Evolutionary conservation across 306 rosid genomes (phyloP), one percentile per base, ranked within the genome.

Genomic region (Pachyrhizus erosus): DNA sequence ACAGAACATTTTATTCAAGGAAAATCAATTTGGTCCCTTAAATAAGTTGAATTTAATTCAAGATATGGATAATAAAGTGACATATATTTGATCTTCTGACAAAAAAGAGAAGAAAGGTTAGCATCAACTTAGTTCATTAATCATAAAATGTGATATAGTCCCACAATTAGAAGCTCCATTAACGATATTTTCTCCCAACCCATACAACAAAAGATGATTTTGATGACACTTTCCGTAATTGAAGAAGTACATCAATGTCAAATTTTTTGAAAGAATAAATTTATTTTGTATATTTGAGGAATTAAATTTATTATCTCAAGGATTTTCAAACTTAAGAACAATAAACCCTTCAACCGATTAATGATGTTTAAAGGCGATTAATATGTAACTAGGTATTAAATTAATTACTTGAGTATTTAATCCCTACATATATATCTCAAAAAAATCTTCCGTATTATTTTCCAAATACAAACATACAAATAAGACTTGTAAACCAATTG

Each of bases 401-500:
- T 42, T 14, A 31, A 34, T 46, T 18, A 77, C 5, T 33, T 12
- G 15, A 64, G 17, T 29, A 11, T 17, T 48, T 31, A 48, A 29
- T 31, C 7, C 40, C n/a, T n/a, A 23, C 55, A 40, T 66, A 17
- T 31, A 18, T 24, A 24, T 51, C 7, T 6, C 4, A 9, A 9
- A 33, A 46, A 57, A 4, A 33, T 51, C 3, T 27, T 49, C 15
- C 17, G 48, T 4, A 82, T 43, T 13, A 1, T 23, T 10, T 68
- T 33, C 34, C 60, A 79, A 73, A 43, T 55, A 79, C 34, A 76
- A 58, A 9, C 10, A 11, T 17, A 42, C 24, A 60, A 57, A 46
- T 37, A 51, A 26, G 42, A 69, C 64, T 40, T 85, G 64, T 24
- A 62, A 76, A 52, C n/a, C 5, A 27, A 24, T 43, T 43, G 42